phyloP scores from a whole-genome alignment of 768 basidiomycete species.

The Podaxis carcinomalis region DNA sequence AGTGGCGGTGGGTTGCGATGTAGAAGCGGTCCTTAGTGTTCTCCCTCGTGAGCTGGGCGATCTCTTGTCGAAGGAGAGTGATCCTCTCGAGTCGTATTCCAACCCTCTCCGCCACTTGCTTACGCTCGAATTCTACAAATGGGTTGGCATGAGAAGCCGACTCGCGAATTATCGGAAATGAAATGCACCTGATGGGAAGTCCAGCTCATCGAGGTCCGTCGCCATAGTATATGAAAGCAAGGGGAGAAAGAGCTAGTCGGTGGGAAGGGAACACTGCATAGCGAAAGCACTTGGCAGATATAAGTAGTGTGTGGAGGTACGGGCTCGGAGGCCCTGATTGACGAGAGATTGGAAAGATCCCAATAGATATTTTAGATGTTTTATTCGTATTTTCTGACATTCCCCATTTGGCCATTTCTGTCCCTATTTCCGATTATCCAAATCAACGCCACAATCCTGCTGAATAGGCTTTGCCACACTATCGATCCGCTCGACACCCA shows the following conservation, averaged over 20 bases:
- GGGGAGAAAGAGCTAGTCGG: not conserved
- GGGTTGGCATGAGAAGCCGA: constrained; percentile 2
- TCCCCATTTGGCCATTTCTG: not conserved
- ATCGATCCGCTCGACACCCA: not conserved
- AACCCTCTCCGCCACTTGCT: not conserved
- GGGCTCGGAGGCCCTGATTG: constrained; percentile 1
- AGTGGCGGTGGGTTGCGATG: constrained; percentile 10
- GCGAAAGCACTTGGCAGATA: not conserved
- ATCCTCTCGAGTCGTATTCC: constrained; percentile 1
- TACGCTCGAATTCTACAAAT: constrained; percentile 4
- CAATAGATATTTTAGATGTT: not conserved
- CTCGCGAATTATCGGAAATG: constrained; percentile 4
- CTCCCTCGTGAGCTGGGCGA: constrained; percentile 5
- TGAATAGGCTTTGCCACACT: not conserved
- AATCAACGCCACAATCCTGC: not conserved
- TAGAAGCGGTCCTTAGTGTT: constrained; percentile 11
- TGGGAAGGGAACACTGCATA: not conserved
- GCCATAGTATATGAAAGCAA: not conserved
- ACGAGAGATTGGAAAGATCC: not conserved
- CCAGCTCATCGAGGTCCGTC: not conserved
- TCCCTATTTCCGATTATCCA: not conserved
- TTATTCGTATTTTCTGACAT: not conserved
- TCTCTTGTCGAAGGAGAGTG: constrained; percentile 4
- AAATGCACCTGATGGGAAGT: constrained; percentile 5
- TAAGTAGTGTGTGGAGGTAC: not conserved